A percentile compares a stretch with the other conserved stretches of the same genome.
Conservation (phyloP, 192 early-diverging fungal species). For the Coemansia sp. region DNA sequence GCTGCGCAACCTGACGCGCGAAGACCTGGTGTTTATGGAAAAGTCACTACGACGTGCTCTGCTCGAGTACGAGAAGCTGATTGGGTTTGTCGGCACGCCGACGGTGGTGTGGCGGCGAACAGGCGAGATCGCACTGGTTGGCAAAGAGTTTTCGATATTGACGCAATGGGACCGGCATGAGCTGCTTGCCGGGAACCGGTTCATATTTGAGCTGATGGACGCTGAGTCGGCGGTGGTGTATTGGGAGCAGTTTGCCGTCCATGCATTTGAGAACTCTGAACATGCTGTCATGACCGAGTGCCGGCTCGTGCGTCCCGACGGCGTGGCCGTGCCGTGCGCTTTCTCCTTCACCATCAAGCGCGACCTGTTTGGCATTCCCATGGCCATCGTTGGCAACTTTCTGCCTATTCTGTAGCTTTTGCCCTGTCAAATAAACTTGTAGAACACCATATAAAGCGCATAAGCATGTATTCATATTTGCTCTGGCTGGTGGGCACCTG, state of each 20-base stretch:
- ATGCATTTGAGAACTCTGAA: slow-evolving; percentile 92
- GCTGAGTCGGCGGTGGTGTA: slow-evolving; percentile 89
- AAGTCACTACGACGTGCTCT: slow-evolving; percentile 93
- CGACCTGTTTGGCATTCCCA: slow-evolving; percentile 93
- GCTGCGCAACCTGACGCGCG: slow-evolving; percentile 90
- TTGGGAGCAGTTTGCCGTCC: slow-evolving; percentile 91
- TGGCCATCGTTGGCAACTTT: slow-evolving; percentile 79
- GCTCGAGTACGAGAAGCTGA: slow-evolving; percentile 94
- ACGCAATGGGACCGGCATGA: slow-evolving; percentile 89
- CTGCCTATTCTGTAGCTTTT: slow-evolving; percentile 48
- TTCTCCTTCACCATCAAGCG: slow-evolving; percentile 97
- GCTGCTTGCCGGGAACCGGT: slow-evolving; percentile 58
- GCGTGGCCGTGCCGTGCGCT: slow-evolving; percentile 78
- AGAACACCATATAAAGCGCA: not conserved
- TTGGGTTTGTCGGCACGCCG: slow-evolving; percentile 91
- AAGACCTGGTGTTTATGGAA: slow-evolving; percentile 96
- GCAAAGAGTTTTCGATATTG: slow-evolving; percentile 93
- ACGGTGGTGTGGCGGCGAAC: slow-evolving; percentile 97
- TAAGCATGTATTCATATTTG: not conserved
- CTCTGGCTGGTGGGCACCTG: not conserved
- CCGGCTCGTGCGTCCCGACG: slow-evolving; percentile 72
- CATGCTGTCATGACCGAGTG: slow-evolving; percentile 87
- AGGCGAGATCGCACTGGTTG: slow-evolving; percentile 92
- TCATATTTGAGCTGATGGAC: slow-evolving; percentile 81
- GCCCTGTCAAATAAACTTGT: not conserved